Base-by-base conservation (phyloP, 257 asterid genomes). In the Nemophila menziesii region DNA sequence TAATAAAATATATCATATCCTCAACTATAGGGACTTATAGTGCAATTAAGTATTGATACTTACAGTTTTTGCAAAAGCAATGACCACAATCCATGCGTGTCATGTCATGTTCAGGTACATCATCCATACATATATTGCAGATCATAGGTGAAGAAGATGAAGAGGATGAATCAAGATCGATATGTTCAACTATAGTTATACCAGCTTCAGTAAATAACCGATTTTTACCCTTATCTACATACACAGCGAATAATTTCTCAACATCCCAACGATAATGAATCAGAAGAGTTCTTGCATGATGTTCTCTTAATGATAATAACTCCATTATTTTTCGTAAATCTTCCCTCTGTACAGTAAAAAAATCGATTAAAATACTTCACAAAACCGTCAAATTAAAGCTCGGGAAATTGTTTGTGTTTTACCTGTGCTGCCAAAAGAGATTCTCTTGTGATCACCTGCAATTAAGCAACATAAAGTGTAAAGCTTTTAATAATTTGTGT, bases 361-460 rank as follows among this genome's bases (percentile, higher is more conserved):
- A 19, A 20, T 2, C 38, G 11, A 46, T 45, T 20, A 37, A 13
- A 22, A 14, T 20, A 16, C 21, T 17, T 20, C 14, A 22, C 1
- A 19, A 18, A 17, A 19, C 13, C 24, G 2, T 8, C 18, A 5
- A 41, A 41, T 29, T 10, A 29, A 2, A 29, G 36, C 36, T 7
- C 12, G 8, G 2, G 12, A 29, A 29, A 29, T 29, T 2, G 2
- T 2, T 7, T 29, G 12, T 7, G 9, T 2, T 8, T 52, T 66
- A 85, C 99, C 96, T 90, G 99, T 33, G 99, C 99, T 58, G 79
- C 86, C 71, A 81, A 49, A 48, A 90, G 80, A 49, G 99, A 90
- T 68, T 73, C 99, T 46, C 56, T 75, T 2, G 92, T 90, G 55
- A 90, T 90, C 9, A 90, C 87, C 99, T 90, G 80, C 51, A 64